Evolutionary conservation across 2,329 filamentous ascomycete species (phyloP), one percentile per base, ranked within the genome.

Genomic region (Amesomyces nigricolor): DNA sequence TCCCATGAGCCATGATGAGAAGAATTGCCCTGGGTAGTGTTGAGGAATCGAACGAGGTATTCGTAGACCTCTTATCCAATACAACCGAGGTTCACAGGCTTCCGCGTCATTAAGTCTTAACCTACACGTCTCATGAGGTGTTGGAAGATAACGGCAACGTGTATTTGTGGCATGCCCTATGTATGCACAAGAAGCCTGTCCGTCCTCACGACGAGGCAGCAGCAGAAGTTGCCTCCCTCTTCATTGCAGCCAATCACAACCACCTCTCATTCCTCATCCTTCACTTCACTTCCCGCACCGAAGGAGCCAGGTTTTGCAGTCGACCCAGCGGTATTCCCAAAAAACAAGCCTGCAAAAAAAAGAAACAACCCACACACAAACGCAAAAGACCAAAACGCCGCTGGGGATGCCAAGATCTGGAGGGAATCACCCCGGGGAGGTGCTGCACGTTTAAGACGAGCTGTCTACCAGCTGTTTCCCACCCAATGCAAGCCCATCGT

Each of bases 381-480:
- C 17, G 11, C 29, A 30, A 26, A 26, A 32, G 51, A 35, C 54
- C 54, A 13, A 40, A 58, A 58, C 56, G 56, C 56, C 56, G 26
- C 35, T 47, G 42, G 35, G 50, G 35, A 52, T 47, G 35, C 50
- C 26, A 40, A 47, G 39, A 19, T 35, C 3, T 35, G 8, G 32
- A 53, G 37, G 22, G 50, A 47, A 35, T 7, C 32, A 35, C 32
- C 40, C 45, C 43, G 13, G n/a, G 42, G n/a, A 30, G 26, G n/a
- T 11, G n/a, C 6, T 13, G 43, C 10, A 16, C 19, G 43, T 10
- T 13, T 4, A 38, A 17, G 29, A 14, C 1, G 30, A n/a, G 19
- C 30, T 29, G 22, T 26, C 39, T 39, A 43, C 9, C 17, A 29
- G 17, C 19, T 30, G 19, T 16, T 43, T 22, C n/a, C 46, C 39